Percentiles rank a stretch among this genome's conserved stretches.
Conservation (phyloP, 1,284 basidiomycete genomes). For the Paramarasmius palmivorus region DNA sequence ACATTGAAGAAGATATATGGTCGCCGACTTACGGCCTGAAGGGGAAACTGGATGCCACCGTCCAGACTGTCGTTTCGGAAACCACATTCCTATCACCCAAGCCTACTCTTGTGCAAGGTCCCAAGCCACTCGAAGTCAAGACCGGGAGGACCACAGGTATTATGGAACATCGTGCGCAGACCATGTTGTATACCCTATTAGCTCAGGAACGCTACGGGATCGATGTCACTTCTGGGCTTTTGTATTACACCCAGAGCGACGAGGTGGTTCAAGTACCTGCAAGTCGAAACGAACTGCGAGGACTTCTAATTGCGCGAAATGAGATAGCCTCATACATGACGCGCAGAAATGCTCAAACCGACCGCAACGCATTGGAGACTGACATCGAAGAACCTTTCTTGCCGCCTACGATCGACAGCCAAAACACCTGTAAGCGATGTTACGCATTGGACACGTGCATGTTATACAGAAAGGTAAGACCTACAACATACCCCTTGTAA, state of each 20-base stretch:
- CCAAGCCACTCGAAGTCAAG: slow-evolving; percentile 93
- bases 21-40: slow-evolving; percentile 94
- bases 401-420: slow-evolving; percentile 87
- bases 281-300: slow-evolving; percentile 81
- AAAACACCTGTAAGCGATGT: slow-evolving; percentile 78
- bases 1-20: slow-evolving; percentile 98
- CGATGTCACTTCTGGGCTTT: slow-evolving; percentile 72
- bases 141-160: slow-evolving; percentile 80
- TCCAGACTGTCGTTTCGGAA: slow-evolving; percentile 68
- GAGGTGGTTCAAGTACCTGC: slow-evolving; percentile 83
- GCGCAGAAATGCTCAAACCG: slow-evolving; percentile 33
- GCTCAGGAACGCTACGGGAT: slow-evolving; percentile 87
- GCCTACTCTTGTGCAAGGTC: slow-evolving; percentile 35
- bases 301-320: slow-evolving; percentile 82
- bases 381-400: slow-evolving; percentile 55
- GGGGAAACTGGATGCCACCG: slow-evolving; percentile 93
- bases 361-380: slow-evolving; percentile 19
- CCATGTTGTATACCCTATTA: slow-evolving; percentile 94
- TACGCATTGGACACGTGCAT: slow-evolving; percentile 88
- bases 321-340: slow-evolving; percentile 82
- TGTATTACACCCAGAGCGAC: slow-evolving; percentile 94
- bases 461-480: slow-evolving; percentile 83
- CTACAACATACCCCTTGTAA: slow-evolving; percentile 10
- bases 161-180: slow-evolving; percentile 96
- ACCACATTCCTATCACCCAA: slow-evolving; percentile 20